These are phyloP conservation scores for Umbelopsis ramanniana DNA, from an alignment of 192 early-diverging fungal genomes.

Conservation along the genomic window DNA sequence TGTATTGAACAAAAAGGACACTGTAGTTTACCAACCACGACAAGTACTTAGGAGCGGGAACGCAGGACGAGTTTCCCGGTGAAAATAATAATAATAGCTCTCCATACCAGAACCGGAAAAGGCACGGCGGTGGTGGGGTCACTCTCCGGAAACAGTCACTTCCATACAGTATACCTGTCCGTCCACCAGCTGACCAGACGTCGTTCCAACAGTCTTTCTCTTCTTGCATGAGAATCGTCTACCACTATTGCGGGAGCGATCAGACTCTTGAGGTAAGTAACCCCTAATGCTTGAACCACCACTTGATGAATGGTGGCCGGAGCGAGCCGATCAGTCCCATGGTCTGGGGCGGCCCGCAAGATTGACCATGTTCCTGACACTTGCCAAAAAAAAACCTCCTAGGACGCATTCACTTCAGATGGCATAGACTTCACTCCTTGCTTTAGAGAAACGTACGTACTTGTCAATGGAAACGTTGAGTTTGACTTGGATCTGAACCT, in stretches of 20 bases:
- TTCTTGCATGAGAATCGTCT: slow-evolving; percentile 24
- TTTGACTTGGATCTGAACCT: neutral
- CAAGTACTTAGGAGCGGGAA: no score
- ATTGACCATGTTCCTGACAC: slow-evolving; percentile 11
- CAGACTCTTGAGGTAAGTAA: slow-evolving; percentile 20
- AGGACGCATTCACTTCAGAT: slow-evolving; percentile 20
- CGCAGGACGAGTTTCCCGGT: neutral
- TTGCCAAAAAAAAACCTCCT: slow-evolving; percentile 3
- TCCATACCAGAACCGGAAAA: neutral
- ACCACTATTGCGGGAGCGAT: slow-evolving; percentile 23
- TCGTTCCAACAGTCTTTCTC: slow-evolving; percentile 14
- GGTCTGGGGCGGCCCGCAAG: neutral
- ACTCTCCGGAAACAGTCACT: slow-evolving; percentile 15
- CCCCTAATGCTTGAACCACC: neutral
- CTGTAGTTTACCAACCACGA: no score
- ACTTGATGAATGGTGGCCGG: neutral
- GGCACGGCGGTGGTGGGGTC: slow-evolving; percentile 10
- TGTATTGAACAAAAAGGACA: no score
- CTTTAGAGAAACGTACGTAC: slow-evolving; percentile 18
- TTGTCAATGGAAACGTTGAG: neutral
- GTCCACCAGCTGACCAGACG: slow-evolving; percentile 12
- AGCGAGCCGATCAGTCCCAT: neutral
- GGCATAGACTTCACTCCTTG: slow-evolving; percentile 19
- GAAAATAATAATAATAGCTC: neutral
- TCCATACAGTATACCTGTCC: neutral